Base-by-base conservation (phyloP, 2,329 filamentous ascomycete genomes). In the Biscogniauxia sp. region DNA sequence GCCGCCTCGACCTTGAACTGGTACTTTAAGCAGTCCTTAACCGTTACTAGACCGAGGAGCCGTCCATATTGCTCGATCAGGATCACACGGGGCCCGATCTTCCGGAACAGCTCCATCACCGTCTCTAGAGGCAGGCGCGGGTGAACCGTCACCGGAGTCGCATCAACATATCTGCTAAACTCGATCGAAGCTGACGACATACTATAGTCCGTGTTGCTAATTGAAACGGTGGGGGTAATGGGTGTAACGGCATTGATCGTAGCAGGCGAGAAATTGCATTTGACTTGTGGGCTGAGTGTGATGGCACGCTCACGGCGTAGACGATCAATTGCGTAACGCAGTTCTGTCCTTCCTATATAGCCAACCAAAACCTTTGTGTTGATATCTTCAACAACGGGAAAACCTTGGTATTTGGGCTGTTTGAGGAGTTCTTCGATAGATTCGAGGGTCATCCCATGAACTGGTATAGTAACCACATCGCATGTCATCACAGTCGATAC, bases 101-200 rank as follows among this genome's bases (percentile, higher is more conserved):
- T 99, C 75, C 94, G 94, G 81, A 99, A 99, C 11, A 99, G 82
- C 72, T 99, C 95, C 93, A 99, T 97, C 32, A 96, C 94, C 0
- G 95, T 99, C 77, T 99, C 95, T 0, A 99, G 86, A 0, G 94
- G 91, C 0, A 98, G 85, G 1, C 92, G 88, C 0, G 95, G 95
- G 72, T 99, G 95, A 0, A 93, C 93, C 0, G 93, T 91, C 1
- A 99, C 86, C 0, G 95, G 95, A 0, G 93, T 96, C 8, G 88
- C 84, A 73, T 99, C 94, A 56, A 97, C 88, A 72, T 94, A 98
- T 54, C 90, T 88, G 68, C 88, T 89, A 67, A 99, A 91, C 72
- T 98, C 92, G 37, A 97, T 75, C 1, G 78, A 82, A 6, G 83
- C 80, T 2, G 85, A 81, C 0, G 82, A 80, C 1, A 81, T 81